Evolutionary conservation across 306 rosid species (phyloP), one percentile per base, ranked within the genome.

Genomic region (Betula pendula): DNA sequence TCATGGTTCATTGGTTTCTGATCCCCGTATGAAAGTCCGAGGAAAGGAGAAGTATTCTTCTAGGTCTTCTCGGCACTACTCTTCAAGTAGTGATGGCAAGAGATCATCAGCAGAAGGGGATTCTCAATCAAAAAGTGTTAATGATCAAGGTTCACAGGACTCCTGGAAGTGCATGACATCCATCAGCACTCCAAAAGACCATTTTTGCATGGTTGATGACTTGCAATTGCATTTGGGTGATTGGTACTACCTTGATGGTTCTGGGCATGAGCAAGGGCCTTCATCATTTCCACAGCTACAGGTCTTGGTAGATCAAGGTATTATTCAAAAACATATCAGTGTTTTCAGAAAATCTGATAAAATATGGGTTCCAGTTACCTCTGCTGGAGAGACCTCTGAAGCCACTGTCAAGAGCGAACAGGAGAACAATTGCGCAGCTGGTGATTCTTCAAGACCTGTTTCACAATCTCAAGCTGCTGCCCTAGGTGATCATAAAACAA

Each of bases 211-310:
- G 16, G 73, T 82, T 56, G 85, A 76, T 76, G 96, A 96, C 72
- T 81, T 96, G 87, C 94, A 87, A 75, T 83, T 96, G 82, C 93
- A 86, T 83, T 85, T 85, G 78, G 98, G 99, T 81, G 92, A 91
- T 76, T 96, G 99, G 99, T 96, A 84, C 85, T 96, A 96, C 82
- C 89, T 91, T 81, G 98, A 96, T 92, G 99, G 96, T 80, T 89
- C 94, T 84, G 99, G 99, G 71, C 98, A 90, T 70, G 98, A 89
- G 82, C 94, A 79, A 73, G 99, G 99, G 52, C 99, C 99, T 74
- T 90, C 87, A 47, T 87, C 97, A 35, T 89, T 88, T 87, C 78
- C 89, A 43, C 96, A 96, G 84, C 90, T 96, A 72, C 94, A 92
- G 84, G 84, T 73, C 82, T 83, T 89, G 56, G 97, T 85, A n/a